These are phyloP conservation scores for Paecilomyces fulvus DNA, from an alignment of 2,329 filamentous ascomycete genomes.

Conservation along the genomic window DNA sequence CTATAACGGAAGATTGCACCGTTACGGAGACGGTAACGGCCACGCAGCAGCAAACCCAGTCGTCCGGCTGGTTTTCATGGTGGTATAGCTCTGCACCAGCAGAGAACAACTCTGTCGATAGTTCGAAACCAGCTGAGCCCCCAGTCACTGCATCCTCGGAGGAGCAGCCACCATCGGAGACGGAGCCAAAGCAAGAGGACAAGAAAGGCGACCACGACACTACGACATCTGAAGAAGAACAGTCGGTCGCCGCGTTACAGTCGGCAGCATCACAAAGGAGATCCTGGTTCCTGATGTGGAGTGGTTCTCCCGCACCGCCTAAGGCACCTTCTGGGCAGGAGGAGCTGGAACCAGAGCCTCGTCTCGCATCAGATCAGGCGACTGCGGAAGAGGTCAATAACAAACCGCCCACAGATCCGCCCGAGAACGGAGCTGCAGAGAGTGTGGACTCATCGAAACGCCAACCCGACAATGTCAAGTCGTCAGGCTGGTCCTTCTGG, in stretches of 20 bases:
- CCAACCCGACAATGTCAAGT: constrained; percentile 15
- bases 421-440: constrained; percentile 13
- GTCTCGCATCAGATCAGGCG: constrained; percentile 6
- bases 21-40: background rate
- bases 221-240: background rate
- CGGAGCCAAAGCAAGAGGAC: background rate
- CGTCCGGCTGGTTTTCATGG: constrained; percentile 30
- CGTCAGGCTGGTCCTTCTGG: constrained; percentile 36
- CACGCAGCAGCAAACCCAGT: background rate
- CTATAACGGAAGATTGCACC: background rate
- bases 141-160: constrained; percentile 1
- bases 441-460: constrained; percentile 13
- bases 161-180: background rate
- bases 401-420: constrained; percentile 11
- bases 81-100: constrained; percentile 19
- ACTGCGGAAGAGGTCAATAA: constrained; percentile 11
- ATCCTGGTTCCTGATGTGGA: constrained; percentile 40
- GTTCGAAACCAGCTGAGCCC: constrained; percentile 9
- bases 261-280: constrained; percentile 19
- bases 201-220: background rate
- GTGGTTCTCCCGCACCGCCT: constrained; percentile 17
- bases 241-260: background rate
- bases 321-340: constrained; percentile 16
- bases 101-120: constrained; percentile 5
- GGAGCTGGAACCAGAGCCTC: constrained; percentile 10